Percentiles rank a stretch among this genome's conserved stretches.
phyloP scores from a whole-genome alignment of 2,329 filamentous ascomycete species.

The Epichloe coenophiala region DNA sequence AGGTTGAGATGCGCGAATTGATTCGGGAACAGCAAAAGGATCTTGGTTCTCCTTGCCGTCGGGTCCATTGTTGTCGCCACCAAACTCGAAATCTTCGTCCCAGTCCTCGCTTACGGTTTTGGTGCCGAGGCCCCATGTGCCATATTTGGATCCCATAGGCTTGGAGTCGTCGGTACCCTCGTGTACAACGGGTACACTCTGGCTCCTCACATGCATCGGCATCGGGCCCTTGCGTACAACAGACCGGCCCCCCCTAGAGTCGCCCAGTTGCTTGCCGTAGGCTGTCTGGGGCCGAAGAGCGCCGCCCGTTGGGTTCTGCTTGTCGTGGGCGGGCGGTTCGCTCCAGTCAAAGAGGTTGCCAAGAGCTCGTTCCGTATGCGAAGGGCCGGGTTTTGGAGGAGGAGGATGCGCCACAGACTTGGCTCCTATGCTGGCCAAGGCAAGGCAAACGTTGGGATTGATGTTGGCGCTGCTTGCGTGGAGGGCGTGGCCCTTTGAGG shows the following conservation, averaged over 20 bases:
- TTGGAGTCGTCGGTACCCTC: conserved; percentile 45
- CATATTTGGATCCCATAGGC: conserved; percentile 53
- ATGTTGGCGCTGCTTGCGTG: conserved; percentile 34
- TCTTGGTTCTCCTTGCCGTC: conserved; percentile 21
- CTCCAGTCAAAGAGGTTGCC: conserved; percentile 72
- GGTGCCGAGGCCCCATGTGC: conserved; percentile 68
- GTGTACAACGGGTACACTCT: conserved; percentile 63
- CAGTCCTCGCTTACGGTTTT: conserved; percentile 76
- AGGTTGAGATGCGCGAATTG: conserved; percentile 68
- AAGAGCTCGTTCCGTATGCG: conserved; percentile 34
- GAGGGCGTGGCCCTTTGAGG: conserved; percentile 34
- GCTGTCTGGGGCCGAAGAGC: conserved; percentile 59
- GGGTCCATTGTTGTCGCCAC: conserved; percentile 27
- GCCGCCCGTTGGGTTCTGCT: conserved; percentile 41
- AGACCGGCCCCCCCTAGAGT: conserved; percentile 58
- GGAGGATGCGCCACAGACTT: conserved; percentile 20
- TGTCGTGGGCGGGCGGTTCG: conserved; percentile 50
- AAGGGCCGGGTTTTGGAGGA: conserved; percentile 7
- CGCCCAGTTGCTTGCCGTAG: conserved; percentile 60
- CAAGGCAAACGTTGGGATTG: conserved; percentile 39
- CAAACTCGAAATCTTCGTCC: conserved; percentile 82
- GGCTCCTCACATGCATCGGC: conserved; percentile 61
- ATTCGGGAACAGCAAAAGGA: conserved; percentile 45
- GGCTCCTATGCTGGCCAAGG: conserved; percentile 39
- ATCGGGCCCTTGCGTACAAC: conserved; percentile 54